Conservation (phyloP, 2,329 filamentous ascomycete genomes). For the Elsinoe perseae region DNA sequence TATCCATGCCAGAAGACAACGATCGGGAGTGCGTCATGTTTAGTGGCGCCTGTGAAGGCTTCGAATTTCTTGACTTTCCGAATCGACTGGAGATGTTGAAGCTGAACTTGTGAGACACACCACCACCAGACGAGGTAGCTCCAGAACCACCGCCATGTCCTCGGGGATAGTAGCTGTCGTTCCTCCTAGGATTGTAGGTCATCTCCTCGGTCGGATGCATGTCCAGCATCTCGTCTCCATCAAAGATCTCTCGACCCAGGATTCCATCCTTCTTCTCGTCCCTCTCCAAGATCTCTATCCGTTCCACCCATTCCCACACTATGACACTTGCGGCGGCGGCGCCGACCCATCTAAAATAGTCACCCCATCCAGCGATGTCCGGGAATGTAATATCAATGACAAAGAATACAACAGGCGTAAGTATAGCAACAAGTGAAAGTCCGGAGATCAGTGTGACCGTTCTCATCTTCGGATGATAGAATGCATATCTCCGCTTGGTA, state of each 20-base stretch:
- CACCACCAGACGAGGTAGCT: conserved; percentile 16
- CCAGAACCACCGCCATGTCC: conserved; percentile 29
- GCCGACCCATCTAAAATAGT: conserved; percentile 94
- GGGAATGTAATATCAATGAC: conserved; percentile 82
- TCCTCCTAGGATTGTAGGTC: conserved; percentile 30
- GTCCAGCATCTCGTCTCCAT: conserved; percentile 88
- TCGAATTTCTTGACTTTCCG: conserved; percentile 18
- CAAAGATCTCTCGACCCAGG: conserved; percentile 80
- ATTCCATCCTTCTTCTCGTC: conserved; percentile 94
- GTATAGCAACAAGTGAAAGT: conserved; percentile 70
- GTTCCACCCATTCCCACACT: conserved; percentile 96
- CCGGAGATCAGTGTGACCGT: conserved; percentile 76
- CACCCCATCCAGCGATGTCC: conserved; percentile 83
- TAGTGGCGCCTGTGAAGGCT: background rate
- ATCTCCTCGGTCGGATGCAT: conserved; percentile 52
- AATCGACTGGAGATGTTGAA: conserved; percentile 24
- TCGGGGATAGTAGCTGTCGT: conserved; percentile 18
- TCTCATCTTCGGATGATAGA: conserved; percentile 82
- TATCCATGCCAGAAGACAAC: conserved; percentile 6
- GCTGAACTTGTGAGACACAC: conserved; percentile 20
- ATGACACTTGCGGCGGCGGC: conserved; percentile 91
- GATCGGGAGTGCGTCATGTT: conserved; percentile 4
- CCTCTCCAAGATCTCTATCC: conserved; percentile 83
- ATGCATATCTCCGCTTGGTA: conserved; percentile 86
- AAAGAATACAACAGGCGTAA: conserved; percentile 89